phyloP scores from a whole-genome alignment of 2,329 filamentous ascomycete species.

The Orbilia ellipsospora region DNA sequence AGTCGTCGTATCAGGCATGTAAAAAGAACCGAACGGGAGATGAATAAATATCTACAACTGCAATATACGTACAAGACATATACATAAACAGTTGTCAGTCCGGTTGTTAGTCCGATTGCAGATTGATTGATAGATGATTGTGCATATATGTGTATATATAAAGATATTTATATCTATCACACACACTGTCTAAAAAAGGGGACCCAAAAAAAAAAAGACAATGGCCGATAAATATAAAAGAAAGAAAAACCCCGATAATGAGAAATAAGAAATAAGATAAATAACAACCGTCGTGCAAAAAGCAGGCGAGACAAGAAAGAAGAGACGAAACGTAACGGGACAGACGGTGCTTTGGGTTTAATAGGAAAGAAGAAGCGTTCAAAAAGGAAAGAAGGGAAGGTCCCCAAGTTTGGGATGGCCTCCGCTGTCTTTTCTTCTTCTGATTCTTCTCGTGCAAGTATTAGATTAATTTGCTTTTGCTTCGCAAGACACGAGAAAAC shows the following conservation, averaged over 20 bases:
- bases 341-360: constrained; percentile 53
- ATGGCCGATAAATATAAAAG: constrained; percentile 16
- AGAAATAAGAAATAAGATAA: constrained; percentile 25
- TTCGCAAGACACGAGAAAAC: constrained; percentile 2
- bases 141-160: background rate
- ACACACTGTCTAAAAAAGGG: constrained; percentile 4
- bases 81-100: constrained; percentile 50
- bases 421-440: constrained; percentile 37
- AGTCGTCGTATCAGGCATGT: constrained; percentile 56
- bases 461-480: no score
- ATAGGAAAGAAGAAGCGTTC: constrained; percentile 56
- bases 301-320: constrained; percentile 45
- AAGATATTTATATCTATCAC: constrained; percentile 2
- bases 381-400: constrained; percentile 56
- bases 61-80: constrained; percentile 38
- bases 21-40: constrained; percentile 39
- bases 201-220: background rate
- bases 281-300: constrained; percentile 18
- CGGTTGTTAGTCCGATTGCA: constrained; percentile 23
- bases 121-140: background rate
- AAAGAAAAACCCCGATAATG: constrained; percentile 10
- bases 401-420: constrained; percentile 53
- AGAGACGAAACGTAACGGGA: constrained; percentile 46
- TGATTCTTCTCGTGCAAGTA: constrained; percentile 22
- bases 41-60: constrained; percentile 49